These are phyloP conservation scores for Dimargaris verticillata DNA, from an alignment of 192 early-diverging fungal genomes.

Conservation along the genomic window DNA sequence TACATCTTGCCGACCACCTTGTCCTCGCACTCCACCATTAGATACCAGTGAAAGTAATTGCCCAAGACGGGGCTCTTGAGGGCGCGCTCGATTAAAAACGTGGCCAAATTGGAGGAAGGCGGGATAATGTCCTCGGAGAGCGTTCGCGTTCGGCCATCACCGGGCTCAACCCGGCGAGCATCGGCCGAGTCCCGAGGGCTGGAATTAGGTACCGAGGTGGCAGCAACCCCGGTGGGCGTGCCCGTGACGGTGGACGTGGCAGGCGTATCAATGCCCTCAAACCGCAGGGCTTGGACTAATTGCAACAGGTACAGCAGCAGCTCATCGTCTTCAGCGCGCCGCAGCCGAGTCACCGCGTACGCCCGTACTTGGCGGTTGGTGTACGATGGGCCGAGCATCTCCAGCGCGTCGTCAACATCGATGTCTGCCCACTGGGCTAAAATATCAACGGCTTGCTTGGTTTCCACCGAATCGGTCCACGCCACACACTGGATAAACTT, in stretches of 20 bases:
- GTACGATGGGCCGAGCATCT: conserved; percentile 80
- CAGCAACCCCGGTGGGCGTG: neutral
- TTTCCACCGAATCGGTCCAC: conserved; percentile 84
- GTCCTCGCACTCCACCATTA: conserved; percentile 94
- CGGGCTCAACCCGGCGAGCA: neutral
- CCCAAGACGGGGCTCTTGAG: conserved; percentile 71
- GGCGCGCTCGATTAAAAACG: conserved; percentile 81
- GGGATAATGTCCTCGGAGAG: neutral
- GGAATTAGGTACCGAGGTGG: neutral
- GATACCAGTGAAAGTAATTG: conserved; percentile 92
- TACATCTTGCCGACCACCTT: conserved; percentile 68
- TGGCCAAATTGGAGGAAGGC: conserved; percentile 41
- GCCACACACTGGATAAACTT: conserved; percentile 95
- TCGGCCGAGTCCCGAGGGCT: neutral
- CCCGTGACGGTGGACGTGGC: neutral
- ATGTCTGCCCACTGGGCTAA: conserved; percentile 79
- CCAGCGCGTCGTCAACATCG: conserved; percentile 88
- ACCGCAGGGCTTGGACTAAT: conserved; percentile 93
- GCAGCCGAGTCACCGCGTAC: conserved; percentile 78
- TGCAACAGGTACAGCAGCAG: conserved; percentile 85
- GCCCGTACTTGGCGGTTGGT: conserved; percentile 61
- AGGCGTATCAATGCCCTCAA: conserved; percentile 51
- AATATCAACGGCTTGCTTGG: conserved; percentile 79
- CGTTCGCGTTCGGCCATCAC: neutral
- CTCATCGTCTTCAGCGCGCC: conserved; percentile 89